Conservation (phyloP, 2,329 filamentous ascomycete species). For the Aspergillus sp. region DNA sequence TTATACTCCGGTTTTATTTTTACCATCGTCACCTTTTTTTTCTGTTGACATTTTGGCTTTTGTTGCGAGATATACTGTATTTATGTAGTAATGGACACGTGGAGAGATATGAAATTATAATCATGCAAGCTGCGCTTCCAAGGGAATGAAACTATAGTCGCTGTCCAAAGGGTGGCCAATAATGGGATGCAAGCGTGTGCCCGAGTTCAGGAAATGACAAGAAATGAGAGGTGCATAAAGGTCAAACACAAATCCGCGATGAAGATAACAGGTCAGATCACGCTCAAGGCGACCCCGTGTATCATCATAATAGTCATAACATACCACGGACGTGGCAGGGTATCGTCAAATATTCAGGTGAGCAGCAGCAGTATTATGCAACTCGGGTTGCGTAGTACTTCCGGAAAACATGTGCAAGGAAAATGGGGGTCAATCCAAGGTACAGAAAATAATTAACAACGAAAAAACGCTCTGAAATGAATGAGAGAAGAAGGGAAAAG, state of each 20-base stretch:
- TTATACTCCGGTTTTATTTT: neutral
- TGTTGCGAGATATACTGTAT: neutral
- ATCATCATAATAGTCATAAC: conserved; percentile 27
- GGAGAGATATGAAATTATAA: neutral
- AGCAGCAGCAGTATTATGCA: conserved; percentile 11
- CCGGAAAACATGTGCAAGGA: neutral
- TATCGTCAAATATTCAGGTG: conserved; percentile 23
- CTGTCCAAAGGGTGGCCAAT: neutral
- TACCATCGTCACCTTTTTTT: neutral
- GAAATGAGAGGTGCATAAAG: neutral
- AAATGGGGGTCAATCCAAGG: neutral
- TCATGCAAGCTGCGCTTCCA: neutral
- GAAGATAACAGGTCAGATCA: conserved; percentile 9
- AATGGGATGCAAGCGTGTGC: neutral
- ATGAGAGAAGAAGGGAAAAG: neutral
- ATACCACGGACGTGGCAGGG: conserved; percentile 22
- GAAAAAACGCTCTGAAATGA: neutral
- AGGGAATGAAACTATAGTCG: neutral
- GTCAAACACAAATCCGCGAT: neutral
- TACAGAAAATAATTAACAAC: neutral
- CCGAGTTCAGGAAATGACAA: neutral
- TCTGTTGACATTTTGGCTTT: neutral
- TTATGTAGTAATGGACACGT: neutral
- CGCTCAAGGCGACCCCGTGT: conserved; percentile 7
- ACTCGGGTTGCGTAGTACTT: neutral